Percentiles rank a stretch among this genome's conserved stretches.
Evolutionary conservation across 2,329 filamentous ascomycete genomes (phyloP).

Genomic region (Botrytis hyacinthi): DNA sequence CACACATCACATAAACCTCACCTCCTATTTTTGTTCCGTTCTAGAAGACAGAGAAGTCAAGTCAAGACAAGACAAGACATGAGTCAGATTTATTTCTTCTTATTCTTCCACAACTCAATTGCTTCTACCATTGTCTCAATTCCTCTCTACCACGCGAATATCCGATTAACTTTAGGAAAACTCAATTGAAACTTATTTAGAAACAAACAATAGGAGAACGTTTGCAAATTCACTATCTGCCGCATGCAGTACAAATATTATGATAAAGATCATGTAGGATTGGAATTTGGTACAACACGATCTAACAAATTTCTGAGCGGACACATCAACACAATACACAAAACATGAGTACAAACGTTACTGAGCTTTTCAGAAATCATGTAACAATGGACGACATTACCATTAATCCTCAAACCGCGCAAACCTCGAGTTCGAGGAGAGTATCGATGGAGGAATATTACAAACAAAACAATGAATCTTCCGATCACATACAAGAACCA

Average conservation of each 20-base stretch:
- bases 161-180: constrained; percentile 2
- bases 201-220: constrained; percentile 3
- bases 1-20: not conserved
- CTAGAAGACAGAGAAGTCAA: not conserved
- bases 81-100: constrained; percentile 3
- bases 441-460: constrained; percentile 17
- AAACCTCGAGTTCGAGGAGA: not conserved
- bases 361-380: constrained; percentile 13
- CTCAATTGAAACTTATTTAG: not conserved
- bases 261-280: constrained; percentile 10
- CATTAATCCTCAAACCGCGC: not conserved
- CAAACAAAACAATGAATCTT: constrained; percentile 13
- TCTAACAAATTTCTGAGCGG: not conserved
- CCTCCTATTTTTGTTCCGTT: not conserved
- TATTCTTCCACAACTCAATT: not conserved
- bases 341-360: constrained; percentile 9
- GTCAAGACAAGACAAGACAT: not conserved
- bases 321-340: constrained; percentile 3
- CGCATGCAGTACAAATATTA: constrained; percentile 7
- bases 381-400: constrained; percentile 19
- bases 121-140: constrained; percentile 1
- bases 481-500: constrained; percentile 1
- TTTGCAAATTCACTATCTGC: constrained; percentile 7
- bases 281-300: not conserved
- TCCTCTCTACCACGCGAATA: not conserved